Base-by-base conservation (phyloP, 1,284 basidiomycete genomes). In the Vanrija sp. region DNA sequence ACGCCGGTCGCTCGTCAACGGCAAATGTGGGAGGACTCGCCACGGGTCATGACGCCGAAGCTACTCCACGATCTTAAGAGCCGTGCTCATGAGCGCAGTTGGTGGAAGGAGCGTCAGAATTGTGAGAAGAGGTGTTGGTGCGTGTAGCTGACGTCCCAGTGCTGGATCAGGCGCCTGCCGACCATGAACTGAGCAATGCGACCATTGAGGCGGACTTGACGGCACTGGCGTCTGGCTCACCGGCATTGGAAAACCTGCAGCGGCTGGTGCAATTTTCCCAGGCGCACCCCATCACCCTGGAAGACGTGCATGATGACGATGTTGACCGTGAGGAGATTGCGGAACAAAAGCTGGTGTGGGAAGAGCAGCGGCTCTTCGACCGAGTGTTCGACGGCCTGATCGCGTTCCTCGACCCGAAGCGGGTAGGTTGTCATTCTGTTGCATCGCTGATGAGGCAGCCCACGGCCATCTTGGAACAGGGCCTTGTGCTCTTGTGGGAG, bases 401-500 rank as follows among this genome's bases (percentile, higher is more conserved):
- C 43, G 39, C 37, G 3, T 65, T 62, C 39, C 43, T 73, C 8
- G 48, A 60, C 8, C 64, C 68, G 0, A 45, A 56, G 10, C 45
- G 61, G 47, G 67, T 69, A 44, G 45, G 67, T 12, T 38, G 22
- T 51, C 6, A 39, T 39, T 22, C 44, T 19, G 37, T 38, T 10
- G 15, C 20, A 35, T 31, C 2, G 25, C 51, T 60, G 37, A 52
- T 43, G 4, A 14, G 15, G 2, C 48, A 68, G 64, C 37, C 64
- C 1, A 36, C 57, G 8, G 58, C 56, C 10, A 22, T 69, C 19
- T 54, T 70, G 4, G 70, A 72, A 45, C 67, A 69, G 35, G 54
- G 65, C 16, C 42, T 72, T 31, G 66, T 71, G 1, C 44, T 68
- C 2, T 60, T 74, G 1, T 74, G 71, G 69, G 71, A 74, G 47